These are phyloP conservation scores for Xylaria acuta DNA, from an alignment of 495 filamentous ascomycete species.

Conservation along the genomic window DNA sequence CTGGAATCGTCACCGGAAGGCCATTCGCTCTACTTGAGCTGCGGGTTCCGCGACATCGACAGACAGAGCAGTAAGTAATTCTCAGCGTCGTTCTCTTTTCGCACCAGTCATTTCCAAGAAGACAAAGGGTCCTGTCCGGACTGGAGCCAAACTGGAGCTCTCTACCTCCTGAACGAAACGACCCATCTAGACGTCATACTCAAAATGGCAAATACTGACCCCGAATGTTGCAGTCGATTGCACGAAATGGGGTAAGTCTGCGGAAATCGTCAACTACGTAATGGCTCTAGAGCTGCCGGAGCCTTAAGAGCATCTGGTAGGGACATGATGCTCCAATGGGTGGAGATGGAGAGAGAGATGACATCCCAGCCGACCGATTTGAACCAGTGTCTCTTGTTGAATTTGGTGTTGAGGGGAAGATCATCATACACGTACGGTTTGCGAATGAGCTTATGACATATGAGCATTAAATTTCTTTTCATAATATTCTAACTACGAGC, in stretches of 20 bases:
- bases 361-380: neutral
- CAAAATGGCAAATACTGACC: neutral
- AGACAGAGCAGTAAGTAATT: neutral
- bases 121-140: neutral
- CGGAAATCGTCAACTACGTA: neutral
- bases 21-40: constrained; percentile 39
- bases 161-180: neutral
- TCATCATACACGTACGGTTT: neutral
- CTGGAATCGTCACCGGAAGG: constrained; percentile 39
- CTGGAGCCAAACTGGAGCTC: neutral
- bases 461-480: neutral
- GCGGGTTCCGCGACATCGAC: constrained; percentile 41
- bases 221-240: neutral
- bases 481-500: neutral
- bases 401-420: neutral
- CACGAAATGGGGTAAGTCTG: constrained; percentile 20
- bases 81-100: neutral
- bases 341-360: neutral
- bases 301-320: neutral
- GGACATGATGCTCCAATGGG: neutral
- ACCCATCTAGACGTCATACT: neutral
- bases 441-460: neutral
- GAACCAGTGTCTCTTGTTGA: neutral
- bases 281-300: neutral
- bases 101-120: neutral